phyloP scores from a whole-genome alignment of 192 early-diverging fungal species.

The Gorgonomyces haynaldii region DNA sequence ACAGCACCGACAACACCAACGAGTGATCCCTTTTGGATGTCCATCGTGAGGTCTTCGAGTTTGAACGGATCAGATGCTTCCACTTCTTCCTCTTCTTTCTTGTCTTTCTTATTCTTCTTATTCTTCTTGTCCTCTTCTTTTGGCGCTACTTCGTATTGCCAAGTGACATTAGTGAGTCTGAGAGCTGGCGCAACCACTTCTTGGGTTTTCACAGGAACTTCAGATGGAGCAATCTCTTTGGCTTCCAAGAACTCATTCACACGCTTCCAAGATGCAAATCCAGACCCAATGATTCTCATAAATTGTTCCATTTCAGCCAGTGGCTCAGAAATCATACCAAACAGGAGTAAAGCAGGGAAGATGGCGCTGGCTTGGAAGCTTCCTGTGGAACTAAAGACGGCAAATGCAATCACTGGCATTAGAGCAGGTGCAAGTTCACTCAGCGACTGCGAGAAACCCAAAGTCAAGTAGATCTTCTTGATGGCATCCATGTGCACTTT shows the following conservation, averaged over 20 bases:
- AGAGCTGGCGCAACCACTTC: background rate
- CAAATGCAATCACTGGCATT: constrained; percentile 5
- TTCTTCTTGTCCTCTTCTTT: constrained; percentile 17
- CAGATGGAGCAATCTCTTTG: background rate
- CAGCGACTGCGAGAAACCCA: background rate
- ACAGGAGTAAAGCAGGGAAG: too few relatives aligned
- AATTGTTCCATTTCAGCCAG: too few relatives aligned
- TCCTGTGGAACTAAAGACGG: too few relatives aligned
- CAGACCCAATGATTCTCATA: too few relatives aligned
- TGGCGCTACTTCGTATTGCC: background rate
- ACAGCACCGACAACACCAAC: constrained; percentile 32
- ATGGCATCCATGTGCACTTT: background rate
- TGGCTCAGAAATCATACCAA: too few relatives aligned
- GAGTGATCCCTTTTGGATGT: constrained; percentile 16
- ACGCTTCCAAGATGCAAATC: background rate
- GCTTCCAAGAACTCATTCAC: background rate
- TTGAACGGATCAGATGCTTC: constrained; percentile 2
- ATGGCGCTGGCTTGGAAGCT: too few relatives aligned
- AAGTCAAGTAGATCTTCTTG: background rate
- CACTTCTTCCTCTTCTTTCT: constrained; percentile 7
- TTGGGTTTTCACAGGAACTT: background rate
- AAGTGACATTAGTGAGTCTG: constrained; percentile 1
- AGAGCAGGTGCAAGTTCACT: background rate
- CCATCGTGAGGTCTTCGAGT: constrained; percentile 25
- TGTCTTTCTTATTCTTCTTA: constrained; percentile 19